Conservation (phyloP, 768 basidiomycete species). For the Ramaria sp. region DNA sequence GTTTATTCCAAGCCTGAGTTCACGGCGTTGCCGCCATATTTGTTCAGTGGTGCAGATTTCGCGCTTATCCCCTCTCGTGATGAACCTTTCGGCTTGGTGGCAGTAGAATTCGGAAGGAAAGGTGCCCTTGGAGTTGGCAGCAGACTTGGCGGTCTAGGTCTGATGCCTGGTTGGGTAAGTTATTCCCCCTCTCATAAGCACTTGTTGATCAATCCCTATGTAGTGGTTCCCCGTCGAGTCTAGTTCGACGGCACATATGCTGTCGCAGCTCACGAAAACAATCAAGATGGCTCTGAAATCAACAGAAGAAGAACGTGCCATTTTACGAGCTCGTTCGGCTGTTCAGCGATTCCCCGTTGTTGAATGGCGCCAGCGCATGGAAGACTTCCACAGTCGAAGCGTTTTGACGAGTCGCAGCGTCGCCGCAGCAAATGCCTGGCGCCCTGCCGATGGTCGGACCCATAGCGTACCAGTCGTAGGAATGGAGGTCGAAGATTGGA, state of each 20-base stretch:
- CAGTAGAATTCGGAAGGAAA: slow-evolving; percentile 93
- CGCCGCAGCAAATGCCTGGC: slow-evolving; percentile 71
- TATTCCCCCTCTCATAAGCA: not conserved
- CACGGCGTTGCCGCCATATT: slow-evolving; percentile 83
- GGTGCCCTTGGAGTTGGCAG: slow-evolving; percentile 93
- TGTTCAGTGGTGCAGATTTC: slow-evolving; percentile 93
- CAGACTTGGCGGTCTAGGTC: slow-evolving; percentile 86
- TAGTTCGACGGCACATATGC: slow-evolving; percentile 84
- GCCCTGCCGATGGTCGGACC: slow-evolving; percentile 39
- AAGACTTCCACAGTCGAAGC: slow-evolving; percentile 87
- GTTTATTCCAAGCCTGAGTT: slow-evolving; percentile 97
- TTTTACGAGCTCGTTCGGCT: slow-evolving; percentile 87
- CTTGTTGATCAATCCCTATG: not conserved
- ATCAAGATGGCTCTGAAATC: slow-evolving; percentile 92
- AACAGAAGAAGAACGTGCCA: slow-evolving; percentile 80
- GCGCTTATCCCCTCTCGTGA: slow-evolving; percentile 93
- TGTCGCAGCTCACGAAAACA: slow-evolving; percentile 89
- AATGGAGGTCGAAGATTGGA: slow-evolving; percentile 70
- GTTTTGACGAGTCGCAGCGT: slow-evolving; percentile 58
- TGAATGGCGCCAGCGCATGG: slow-evolving; percentile 93
- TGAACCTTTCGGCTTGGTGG: slow-evolving; percentile 92
- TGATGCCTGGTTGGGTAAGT: slow-evolving; percentile 97
- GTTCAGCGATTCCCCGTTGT: slow-evolving; percentile 96
- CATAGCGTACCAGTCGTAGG: slow-evolving; percentile 26
- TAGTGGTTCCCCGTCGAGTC: slow-evolving; percentile 98